phyloP scores from a whole-genome alignment of 2,329 filamentous ascomycete genomes.

The Trichothecium sympodiale region DNA sequence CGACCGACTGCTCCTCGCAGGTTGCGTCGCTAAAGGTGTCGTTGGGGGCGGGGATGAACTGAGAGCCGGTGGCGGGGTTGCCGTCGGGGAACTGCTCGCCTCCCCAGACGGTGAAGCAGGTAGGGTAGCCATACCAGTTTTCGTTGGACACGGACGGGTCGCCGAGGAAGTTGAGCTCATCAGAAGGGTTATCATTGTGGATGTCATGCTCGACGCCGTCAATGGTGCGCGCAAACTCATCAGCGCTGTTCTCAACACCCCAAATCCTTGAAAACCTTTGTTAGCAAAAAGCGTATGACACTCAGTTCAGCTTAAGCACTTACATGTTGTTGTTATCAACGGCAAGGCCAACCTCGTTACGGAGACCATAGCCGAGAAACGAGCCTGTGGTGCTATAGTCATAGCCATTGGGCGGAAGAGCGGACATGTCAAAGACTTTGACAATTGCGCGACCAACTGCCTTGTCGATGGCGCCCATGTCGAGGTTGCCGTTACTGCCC shows the following conservation, averaged over 20 bases:
- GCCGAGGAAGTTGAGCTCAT: constrained; percentile 50
- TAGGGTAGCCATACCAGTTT: constrained; percentile 46
- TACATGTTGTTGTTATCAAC: constrained; percentile 29
- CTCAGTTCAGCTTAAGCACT: no score
- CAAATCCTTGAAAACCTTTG: constrained; percentile 26
- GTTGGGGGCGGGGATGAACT: constrained; percentile 26
- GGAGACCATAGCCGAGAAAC: constrained; percentile 31
- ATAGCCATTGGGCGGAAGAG: constrained; percentile 21
- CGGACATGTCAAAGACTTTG: constrained; percentile 29
- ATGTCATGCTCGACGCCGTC: constrained; percentile 35
- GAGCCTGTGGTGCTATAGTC: constrained; percentile 27
- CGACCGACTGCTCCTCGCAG: constrained; percentile 18
- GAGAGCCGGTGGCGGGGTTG: constrained; percentile 18
- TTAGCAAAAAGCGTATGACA: no score
- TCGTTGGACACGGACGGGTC: constrained; percentile 16
- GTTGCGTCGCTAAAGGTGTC: constrained; percentile 21
- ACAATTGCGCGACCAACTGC: constrained; percentile 21
- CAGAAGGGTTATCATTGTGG: constrained; percentile 50
- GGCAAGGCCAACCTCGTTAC: constrained; percentile 52
- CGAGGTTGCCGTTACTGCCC: constrained; percentile 27
- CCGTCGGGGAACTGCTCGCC: constrained; percentile 18
- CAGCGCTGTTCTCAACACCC: constrained; percentile 42
- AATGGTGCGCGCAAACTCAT: constrained; percentile 37
- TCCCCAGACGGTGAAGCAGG: constrained; percentile 46
- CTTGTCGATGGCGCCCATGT: constrained; percentile 20